These are phyloP conservation scores for Petrea volubilis DNA, from an alignment of 257 asterid genomes.

Conservation along the genomic window DNA sequence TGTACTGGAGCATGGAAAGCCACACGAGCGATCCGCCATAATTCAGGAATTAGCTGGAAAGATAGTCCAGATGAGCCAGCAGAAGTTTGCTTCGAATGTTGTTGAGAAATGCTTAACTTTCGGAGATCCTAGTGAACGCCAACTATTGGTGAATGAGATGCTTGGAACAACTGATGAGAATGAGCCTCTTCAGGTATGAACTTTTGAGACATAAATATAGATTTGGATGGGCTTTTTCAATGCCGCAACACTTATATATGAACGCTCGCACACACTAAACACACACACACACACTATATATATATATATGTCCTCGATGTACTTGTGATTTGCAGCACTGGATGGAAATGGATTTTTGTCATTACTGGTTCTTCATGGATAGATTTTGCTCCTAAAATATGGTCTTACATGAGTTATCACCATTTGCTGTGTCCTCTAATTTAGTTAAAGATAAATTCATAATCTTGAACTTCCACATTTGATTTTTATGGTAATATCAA, in stretches of 20 bases:
- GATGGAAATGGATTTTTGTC: too few species aligned
- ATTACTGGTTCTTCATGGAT: too few species aligned
- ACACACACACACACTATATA: too few species aligned
- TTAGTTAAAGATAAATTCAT: neutral
- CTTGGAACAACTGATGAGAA: slow-evolving; percentile 97
- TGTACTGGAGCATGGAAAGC: slow-evolving; percentile 94
- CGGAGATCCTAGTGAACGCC: slow-evolving; percentile 79
- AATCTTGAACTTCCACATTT: neutral
- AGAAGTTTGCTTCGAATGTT: slow-evolving; percentile 97
- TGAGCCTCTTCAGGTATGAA: slow-evolving; percentile 98
- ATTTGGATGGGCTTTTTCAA: too few species aligned
- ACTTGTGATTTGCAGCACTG: too few species aligned
- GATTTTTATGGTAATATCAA: neutral
- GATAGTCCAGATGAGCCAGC: slow-evolving; percentile 98
- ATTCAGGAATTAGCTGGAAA: slow-evolving; percentile 90
- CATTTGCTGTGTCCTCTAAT: too few species aligned
- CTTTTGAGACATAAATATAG: too few species aligned
- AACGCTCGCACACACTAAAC: too few species aligned
- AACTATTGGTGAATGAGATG: slow-evolving; percentile 88
- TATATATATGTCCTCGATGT: too few species aligned
- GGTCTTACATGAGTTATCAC: too few species aligned
- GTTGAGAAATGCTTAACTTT: slow-evolving; percentile 93
- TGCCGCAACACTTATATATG: too few species aligned
- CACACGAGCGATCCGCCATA: slow-evolving; percentile 77
- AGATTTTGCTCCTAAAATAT: too few species aligned